Percentiles rank a stretch among this genome's conserved stretches.
Evolutionary conservation across 352 stramenopile genomes (phyloP).

Genomic region (Peronospora destructor): DNA sequence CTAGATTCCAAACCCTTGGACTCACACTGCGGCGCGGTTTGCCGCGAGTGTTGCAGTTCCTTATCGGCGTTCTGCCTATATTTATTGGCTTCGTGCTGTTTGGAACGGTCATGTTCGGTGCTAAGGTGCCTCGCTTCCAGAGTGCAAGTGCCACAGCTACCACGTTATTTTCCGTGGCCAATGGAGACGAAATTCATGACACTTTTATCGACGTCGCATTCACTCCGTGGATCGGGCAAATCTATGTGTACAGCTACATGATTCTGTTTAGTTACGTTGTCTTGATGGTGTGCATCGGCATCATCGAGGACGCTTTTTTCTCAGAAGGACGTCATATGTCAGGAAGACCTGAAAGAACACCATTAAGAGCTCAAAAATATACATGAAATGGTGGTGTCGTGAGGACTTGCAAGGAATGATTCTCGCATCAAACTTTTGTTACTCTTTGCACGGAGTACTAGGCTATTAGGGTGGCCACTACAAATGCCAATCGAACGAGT

Average conservation of each 20-base stretch:
- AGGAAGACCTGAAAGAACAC: constrained; percentile 1
- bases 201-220: constrained; percentile 72
- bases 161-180: constrained; percentile 81
- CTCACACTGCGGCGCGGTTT: constrained; percentile 63
- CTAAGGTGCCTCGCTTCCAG: constrained; percentile 72
- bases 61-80: constrained; percentile 77
- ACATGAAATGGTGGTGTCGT: neutral
- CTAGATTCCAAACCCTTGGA: constrained; percentile 68
- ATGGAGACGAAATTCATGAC: constrained; percentile 84
- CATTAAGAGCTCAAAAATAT: neutral
- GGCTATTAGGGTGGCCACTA: too few species aligned
- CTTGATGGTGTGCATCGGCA: constrained; percentile 85
- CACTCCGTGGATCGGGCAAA: constrained; percentile 65
- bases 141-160: constrained; percentile 53
- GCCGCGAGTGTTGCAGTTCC: constrained; percentile 68
- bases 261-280: constrained; percentile 87
- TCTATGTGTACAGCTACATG: constrained; percentile 85
- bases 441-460: too few species aligned
- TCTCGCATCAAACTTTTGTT: too few species aligned
- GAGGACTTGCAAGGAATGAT: neutral
- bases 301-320: constrained; percentile 88
- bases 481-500: too few species aligned
- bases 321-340: constrained; percentile 11
- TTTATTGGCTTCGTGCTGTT: constrained; percentile 85
- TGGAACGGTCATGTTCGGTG: constrained; percentile 81